Base-by-base conservation (phyloP, 2,329 filamentous ascomycete species). In the Fusarium foetens region DNA sequence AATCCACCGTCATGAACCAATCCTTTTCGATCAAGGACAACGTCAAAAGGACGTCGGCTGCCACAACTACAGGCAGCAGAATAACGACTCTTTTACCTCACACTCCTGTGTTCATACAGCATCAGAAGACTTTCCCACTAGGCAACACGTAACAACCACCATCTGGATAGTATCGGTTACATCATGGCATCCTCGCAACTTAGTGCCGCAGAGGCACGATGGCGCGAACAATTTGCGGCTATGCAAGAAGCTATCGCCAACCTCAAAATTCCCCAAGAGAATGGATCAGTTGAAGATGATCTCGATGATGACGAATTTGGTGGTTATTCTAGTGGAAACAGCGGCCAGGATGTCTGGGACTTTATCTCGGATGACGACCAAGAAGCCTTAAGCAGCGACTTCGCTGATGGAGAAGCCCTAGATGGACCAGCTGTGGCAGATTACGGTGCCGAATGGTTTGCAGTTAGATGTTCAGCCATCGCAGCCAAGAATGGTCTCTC, bases 291-390 rank as follows among this genome's bases (percentile, higher is more conserved):
- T 48, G 78, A 82, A 42, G 83, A 84, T 23, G 83, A 87, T 17
- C 87, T 90, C 59, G 82, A 91, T 46, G 91, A 93, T 69, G 90
- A 94, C 13, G 91, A 93, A 38, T 85, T 88, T 35, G 85, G 86
- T 33, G 84, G 83, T 17, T 86, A 86, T 71, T 86, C 84, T 3
- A 88, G 87, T 5, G 89, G 89, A 9, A 89, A 88, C 46, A 90
- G 88, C 23, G 89, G 89, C 9, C 93, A 95, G 65, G 94, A 98
- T 81, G 91, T 98, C 14, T 98, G 95, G 95, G 95, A 98, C 79
- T 90, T 97, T 65, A 94, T 97, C 77, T 94, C 91, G 66, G 92
- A 95, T 55, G 87, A 88, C 53, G 91, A 92, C 29, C 89, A 90
- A 25, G 91, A 91, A 62, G 85, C 88, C 12, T 84, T 88, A 79